A percentile compares a stretch with the other conserved stretches of the same genome.
Evolutionary conservation across 768 basidiomycete genomes (phyloP).

Genomic region (Auricularia cornea): DNA sequence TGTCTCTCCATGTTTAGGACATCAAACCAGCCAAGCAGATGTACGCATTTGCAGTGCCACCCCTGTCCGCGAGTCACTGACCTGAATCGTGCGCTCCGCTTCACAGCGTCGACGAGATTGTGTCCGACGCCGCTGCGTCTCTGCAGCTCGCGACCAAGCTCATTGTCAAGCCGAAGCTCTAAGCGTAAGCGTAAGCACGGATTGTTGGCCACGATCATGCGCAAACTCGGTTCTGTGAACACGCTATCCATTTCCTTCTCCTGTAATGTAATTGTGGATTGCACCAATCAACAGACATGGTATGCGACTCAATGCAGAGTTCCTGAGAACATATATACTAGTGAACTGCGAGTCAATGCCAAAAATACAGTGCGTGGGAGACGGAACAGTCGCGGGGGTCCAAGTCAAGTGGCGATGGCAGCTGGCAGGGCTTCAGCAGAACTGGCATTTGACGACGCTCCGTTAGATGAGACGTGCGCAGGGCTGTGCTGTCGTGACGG

Average conservation of each 20-base stretch:
- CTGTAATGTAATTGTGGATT: too few species aligned
- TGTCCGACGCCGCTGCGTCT: conserved; percentile 56
- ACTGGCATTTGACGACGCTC: not conserved
- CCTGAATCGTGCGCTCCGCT: not conserved
- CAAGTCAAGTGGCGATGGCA: not conserved
- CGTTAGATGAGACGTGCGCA: not conserved
- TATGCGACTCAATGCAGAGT: not conserved
- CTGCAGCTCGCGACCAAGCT: conserved; percentile 38
- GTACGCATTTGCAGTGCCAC: conserved; percentile 33
- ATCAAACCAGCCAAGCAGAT: conserved; percentile 82
- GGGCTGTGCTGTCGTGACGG: not conserved
- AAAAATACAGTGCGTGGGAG: not conserved
- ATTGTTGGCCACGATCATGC: too few species aligned
- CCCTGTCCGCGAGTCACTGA: conserved; percentile 8
- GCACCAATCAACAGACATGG: not conserved
- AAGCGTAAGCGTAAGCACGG: too few species aligned
- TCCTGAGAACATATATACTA: not conserved
- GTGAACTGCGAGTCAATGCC: not conserved
- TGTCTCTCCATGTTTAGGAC: conserved; percentile 35
- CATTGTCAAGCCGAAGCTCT: conserved; percentile 46
- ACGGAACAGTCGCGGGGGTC: not conserved
- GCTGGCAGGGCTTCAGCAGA: not conserved
- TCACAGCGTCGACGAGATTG: conserved; percentile 71
- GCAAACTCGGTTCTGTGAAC: too few species aligned
- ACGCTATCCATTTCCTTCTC: too few species aligned